These are phyloP conservation scores for Selaginella moellendorffii DNA, from an alignment of 75 land plant species.

Conservation along the genomic window DNA sequence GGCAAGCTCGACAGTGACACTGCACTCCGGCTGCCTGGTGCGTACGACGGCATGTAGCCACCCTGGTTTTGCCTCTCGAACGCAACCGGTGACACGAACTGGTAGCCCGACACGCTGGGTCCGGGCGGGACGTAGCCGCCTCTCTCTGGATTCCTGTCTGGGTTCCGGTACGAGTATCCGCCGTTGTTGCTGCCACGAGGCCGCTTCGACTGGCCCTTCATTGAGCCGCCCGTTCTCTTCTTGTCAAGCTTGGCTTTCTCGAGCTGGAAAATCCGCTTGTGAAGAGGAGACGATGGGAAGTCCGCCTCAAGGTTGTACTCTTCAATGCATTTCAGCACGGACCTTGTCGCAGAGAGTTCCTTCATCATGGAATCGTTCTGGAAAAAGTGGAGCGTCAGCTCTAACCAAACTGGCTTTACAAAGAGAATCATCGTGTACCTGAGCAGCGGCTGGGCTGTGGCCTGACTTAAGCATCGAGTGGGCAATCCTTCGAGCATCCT, in stretches of 20 bases:
- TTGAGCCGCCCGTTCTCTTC: constrained; percentile 25
- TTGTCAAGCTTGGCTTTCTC: constrained; percentile 59
- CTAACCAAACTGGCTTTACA: background rate
- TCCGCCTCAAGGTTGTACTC: constrained; percentile 60
- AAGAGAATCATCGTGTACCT: background rate
- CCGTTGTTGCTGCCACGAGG: constrained; percentile 27
- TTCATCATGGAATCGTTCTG: constrained; percentile 45
- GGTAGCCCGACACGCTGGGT: background rate
- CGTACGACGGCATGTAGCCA: constrained; percentile 22
- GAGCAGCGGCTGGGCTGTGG: constrained; percentile 1
- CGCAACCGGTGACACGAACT: background rate
- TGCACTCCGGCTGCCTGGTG: constrained; percentile 23
- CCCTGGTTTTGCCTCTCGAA: constrained; percentile 25
- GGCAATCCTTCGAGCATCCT: constrained; percentile 7
- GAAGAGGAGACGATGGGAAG: constrained; percentile 51
- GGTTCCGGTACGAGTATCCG: background rate
- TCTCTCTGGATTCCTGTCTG: background rate
- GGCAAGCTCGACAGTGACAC: constrained; percentile 14
- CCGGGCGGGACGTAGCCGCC: background rate
- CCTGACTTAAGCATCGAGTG: background rate
- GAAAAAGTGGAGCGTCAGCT: background rate
- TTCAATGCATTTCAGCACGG: constrained; percentile 72
- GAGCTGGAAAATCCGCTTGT: constrained; percentile 51
- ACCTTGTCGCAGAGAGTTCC: constrained; percentile 51
- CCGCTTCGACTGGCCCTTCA: constrained; percentile 31